A percentile compares a stretch with the other conserved stretches of the same genome.
These are phyloP conservation scores for Cyclostephanos invisitatus DNA, from an alignment of 108 stramenopile genomes.

Conservation along the genomic window DNA sequence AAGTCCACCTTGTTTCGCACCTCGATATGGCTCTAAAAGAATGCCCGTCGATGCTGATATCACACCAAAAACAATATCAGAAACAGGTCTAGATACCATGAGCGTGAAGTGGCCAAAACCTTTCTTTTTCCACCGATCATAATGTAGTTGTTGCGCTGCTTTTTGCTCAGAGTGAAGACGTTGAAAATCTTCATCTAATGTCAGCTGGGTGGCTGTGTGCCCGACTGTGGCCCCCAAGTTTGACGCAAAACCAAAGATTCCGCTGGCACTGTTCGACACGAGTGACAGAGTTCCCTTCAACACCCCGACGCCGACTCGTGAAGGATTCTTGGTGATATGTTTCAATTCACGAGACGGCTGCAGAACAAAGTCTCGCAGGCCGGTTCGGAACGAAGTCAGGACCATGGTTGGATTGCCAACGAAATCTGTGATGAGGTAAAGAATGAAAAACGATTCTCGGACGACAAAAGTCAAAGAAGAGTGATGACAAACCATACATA, in stretches of 20 bases:
- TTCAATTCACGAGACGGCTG: conserved; percentile 84
- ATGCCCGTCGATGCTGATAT: conserved; percentile 71
- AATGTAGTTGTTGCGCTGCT: conserved; percentile 64
- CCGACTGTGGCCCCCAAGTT: conserved; percentile 67
- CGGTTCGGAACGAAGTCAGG: conserved; percentile 82
- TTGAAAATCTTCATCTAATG: conserved; percentile 77
- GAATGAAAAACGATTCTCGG: neutral
- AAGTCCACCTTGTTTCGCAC: conserved; percentile 56
- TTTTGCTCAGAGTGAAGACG: conserved; percentile 74
- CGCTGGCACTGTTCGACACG: conserved; percentile 90
- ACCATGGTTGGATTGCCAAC: conserved; percentile 93
- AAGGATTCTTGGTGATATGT: conserved; percentile 85
- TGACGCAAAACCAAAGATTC: conserved; percentile 86
- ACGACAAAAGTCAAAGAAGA: conserved; percentile 4
- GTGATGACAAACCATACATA: neutral
- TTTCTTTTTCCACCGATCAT: conserved; percentile 66
- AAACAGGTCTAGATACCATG: conserved; percentile 66
- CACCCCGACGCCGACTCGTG: conserved; percentile 87
- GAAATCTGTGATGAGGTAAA: conserved; percentile 58
- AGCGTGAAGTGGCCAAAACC: conserved; percentile 57
- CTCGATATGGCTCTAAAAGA: conserved; percentile 71
- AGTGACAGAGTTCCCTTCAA: conserved; percentile 93
- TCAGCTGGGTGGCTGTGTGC: conserved; percentile 63
- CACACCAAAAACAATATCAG: conserved; percentile 78
- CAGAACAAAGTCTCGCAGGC: conserved; percentile 91